These are phyloP conservation scores for Citrus maxima DNA, from an alignment of 345 rosid genomes.

Conservation along the genomic window DNA sequence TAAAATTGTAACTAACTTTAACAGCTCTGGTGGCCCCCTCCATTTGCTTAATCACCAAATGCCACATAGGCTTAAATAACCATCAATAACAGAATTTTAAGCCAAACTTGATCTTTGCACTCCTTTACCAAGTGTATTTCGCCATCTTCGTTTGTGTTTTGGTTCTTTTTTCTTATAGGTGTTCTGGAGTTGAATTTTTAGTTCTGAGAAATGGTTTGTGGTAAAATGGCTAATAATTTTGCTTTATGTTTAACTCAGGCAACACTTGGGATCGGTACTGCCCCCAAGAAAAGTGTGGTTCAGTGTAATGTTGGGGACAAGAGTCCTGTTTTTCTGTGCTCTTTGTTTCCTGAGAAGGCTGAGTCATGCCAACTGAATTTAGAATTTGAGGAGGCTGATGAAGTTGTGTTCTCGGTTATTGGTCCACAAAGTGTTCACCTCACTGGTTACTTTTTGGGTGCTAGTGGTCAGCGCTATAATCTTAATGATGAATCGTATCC, in stretches of 20 bases:
- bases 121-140: no score
- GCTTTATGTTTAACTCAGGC: slow-evolving; percentile 35
- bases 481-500: slow-evolving; percentile 66
- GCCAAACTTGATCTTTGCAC: no score
- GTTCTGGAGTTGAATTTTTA: not conserved
- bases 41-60: no score
- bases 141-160: not conserved
- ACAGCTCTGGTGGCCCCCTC: no score
- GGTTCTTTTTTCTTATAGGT: not conserved
- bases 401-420: slow-evolving; percentile 68
- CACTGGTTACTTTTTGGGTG: slow-evolving; percentile 53
- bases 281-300: slow-evolving; percentile 36
- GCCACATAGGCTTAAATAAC: no score
- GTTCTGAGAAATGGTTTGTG: not conserved
- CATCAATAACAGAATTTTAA: no score
- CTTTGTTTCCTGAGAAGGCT: slow-evolving; percentile 43
- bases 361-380: slow-evolving; percentile 62
- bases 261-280: slow-evolving; percentile 54
- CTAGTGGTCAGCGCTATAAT: slow-evolving; percentile 7
- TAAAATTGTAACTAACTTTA: no score
- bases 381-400: slow-evolving; percentile 71
- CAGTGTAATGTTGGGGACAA: slow-evolving; percentile 75
- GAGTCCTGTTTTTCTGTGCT: slow-evolving; percentile 56
- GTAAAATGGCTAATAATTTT: not conserved
- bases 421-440: slow-evolving; percentile 71